A percentile compares a stretch with the other conserved stretches of the same genome.
Conservation (phyloP, 805 yeast species). For the Yamadazyma nakazawae region DNA sequence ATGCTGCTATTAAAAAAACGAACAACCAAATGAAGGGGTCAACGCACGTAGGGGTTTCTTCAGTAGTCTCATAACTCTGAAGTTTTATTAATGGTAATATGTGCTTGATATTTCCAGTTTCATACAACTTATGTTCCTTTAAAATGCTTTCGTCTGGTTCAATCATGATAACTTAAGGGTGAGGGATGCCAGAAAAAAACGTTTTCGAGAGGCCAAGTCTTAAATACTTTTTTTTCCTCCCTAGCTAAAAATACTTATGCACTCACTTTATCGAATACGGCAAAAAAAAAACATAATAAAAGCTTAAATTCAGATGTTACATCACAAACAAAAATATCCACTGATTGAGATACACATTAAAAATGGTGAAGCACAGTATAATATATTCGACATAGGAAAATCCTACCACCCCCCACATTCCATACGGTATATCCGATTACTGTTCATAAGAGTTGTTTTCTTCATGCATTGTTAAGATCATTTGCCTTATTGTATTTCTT, state of each 20-base stretch:
- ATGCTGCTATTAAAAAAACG: neutral
- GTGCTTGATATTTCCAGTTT: slow-evolving; percentile 24
- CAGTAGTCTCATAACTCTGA: slow-evolving; percentile 18
- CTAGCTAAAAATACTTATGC: slow-evolving; percentile 6
- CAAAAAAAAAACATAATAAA: neutral
- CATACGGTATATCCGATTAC: neutral
- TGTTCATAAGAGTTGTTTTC: neutral
- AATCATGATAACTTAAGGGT: slow-evolving; percentile 1
- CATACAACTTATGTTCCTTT: slow-evolving; percentile 29
- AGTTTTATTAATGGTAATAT: slow-evolving; percentile 21
- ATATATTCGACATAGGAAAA: neutral
- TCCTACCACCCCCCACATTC: neutral
- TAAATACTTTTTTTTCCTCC: neutral
- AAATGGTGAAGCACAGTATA: neutral
- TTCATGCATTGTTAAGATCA: no score
- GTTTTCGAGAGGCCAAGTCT: neutral
- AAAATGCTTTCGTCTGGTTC: slow-evolving; percentile 8
- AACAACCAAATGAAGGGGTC: neutral
- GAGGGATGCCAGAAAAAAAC: neutral
- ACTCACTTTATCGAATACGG: slow-evolving; percentile 1
- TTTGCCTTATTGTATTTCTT: no score
- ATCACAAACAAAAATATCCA: neutral
- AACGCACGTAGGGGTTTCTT: neutral
- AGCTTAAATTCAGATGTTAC: neutral
- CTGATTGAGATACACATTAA: neutral